Conservation (phyloP, 108 stramenopile genomes). For the Fragilaria crotonensis region DNA sequence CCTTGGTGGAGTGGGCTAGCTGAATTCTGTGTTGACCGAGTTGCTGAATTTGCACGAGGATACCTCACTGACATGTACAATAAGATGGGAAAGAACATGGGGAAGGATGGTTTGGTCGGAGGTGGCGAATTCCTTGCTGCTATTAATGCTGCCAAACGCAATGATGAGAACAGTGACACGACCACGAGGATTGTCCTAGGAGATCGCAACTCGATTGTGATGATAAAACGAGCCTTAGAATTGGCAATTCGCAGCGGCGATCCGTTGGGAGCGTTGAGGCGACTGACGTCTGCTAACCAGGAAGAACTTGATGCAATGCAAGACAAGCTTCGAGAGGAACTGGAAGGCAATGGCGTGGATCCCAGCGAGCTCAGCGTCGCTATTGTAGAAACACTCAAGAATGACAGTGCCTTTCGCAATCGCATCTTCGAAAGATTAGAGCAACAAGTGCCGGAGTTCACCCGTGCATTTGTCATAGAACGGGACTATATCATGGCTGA, state of each 20-base stretch:
- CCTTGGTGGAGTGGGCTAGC: slow-evolving; percentile 1
- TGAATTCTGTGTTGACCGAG: slow-evolving; percentile 5
- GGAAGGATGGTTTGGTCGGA: slow-evolving; percentile 3
- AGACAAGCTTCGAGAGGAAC: slow-evolving; percentile 7
- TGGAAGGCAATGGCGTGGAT: slow-evolving; percentile 6
- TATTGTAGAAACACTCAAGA: slow-evolving; percentile 27
- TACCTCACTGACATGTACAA: slow-evolving; percentile 32
- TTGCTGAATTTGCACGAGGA: slow-evolving; percentile 14
- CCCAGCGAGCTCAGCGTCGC: slow-evolving; percentile 12
- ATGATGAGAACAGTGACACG: slow-evolving; percentile 1
- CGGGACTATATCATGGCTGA: slow-evolving; percentile 30
- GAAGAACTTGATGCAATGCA: slow-evolving; percentile 23
- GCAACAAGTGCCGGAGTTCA: slow-evolving; percentile 30
- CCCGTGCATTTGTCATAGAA: slow-evolving; percentile 28
- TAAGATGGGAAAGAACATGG: slow-evolving; percentile 14
- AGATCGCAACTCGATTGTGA: slow-evolving; percentile 20
- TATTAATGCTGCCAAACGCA: slow-evolving; percentile 14
- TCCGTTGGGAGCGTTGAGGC: slow-evolving; percentile 8
- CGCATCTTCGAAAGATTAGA: slow-evolving; percentile 24
- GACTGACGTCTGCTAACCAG: slow-evolving; percentile 7
- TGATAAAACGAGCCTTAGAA: slow-evolving; percentile 21
- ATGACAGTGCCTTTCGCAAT: slow-evolving; percentile 18
- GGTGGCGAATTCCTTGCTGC: slow-evolving; percentile 31
- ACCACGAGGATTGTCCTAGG: slow-evolving; percentile 15
- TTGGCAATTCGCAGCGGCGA: slow-evolving; percentile 23